phyloP scores from a whole-genome alignment of 352 stramenopile genomes.

The Pythium phragmitis region DNA sequence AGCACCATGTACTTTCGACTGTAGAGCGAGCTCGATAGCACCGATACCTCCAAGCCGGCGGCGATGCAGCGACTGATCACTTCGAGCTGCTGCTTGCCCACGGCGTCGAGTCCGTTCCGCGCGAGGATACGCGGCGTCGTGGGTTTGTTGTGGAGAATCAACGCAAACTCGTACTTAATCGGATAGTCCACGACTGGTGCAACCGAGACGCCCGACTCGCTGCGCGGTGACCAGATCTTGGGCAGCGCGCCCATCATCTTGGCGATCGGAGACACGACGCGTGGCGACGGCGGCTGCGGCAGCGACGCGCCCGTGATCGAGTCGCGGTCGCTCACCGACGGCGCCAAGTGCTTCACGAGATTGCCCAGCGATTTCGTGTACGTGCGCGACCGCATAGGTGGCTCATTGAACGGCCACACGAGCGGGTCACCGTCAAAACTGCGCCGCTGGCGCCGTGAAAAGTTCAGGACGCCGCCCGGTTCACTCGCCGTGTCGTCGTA shows the following conservation, averaged over 20 bases:
- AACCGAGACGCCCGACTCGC: slow-evolving; percentile 38
- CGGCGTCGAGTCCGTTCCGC: slow-evolving; percentile 67
- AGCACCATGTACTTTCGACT: slow-evolving; percentile 83
- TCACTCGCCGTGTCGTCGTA: slow-evolving; percentile 31
- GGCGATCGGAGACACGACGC: slow-evolving; percentile 36
- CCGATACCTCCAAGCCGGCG: slow-evolving; percentile 70
- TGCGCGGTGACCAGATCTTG: slow-evolving; percentile 74
- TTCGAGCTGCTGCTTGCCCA: slow-evolving; percentile 72
- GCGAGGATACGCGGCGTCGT: slow-evolving; percentile 73
- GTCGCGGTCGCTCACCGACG: slow-evolving; percentile 35
- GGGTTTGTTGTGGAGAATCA: slow-evolving; percentile 83
- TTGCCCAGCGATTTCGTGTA: slow-evolving; percentile 83
- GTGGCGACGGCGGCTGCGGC: slow-evolving; percentile 31
- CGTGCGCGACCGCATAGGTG: slow-evolving; percentile 46
- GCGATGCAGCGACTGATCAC: slow-evolving; percentile 75
- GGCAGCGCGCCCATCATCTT: slow-evolving; percentile 46
- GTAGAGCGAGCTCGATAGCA: slow-evolving; percentile 79
- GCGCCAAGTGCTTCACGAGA: slow-evolving; percentile 76
- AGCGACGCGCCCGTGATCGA: background rate
- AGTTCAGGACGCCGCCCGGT: slow-evolving; percentile 23
- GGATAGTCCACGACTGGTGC: slow-evolving; percentile 44
- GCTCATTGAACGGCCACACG: slow-evolving; percentile 24
- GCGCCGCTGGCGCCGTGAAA: slow-evolving; percentile 18
- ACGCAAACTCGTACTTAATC: slow-evolving; percentile 84
- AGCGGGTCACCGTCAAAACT: slow-evolving; percentile 27